Evolutionary conservation across 371 early-diverging fungal genomes (phyloP).

Genomic region (Mucor lusitanicus): DNA sequence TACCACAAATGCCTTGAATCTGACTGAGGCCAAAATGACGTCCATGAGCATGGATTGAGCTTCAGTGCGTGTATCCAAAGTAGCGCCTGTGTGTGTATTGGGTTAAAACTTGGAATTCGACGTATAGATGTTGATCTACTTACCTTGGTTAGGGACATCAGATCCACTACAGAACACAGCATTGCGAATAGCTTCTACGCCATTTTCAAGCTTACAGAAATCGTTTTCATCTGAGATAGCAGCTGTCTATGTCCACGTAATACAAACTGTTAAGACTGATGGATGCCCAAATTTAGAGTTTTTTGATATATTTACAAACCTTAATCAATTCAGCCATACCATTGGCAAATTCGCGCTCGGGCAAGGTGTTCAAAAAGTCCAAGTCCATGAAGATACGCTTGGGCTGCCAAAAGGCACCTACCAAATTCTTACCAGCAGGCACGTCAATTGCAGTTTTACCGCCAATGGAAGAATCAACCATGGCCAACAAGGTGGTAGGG

Average conservation of each 20-base stretch:
- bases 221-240: constrained; percentile 90
- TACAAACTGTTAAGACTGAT: not conserved
- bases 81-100: constrained; percentile 44
- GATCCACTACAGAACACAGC: constrained; percentile 65
- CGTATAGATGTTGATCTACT: not conserved
- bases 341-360: constrained; percentile 92
- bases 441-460: constrained; percentile 98
- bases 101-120: too few species aligned
- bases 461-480: constrained; percentile 98
- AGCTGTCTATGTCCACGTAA: constrained; percentile 64
- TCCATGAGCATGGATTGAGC: constrained; percentile 72
- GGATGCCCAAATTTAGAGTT: not conserved
- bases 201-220: constrained; percentile 87
- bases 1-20: constrained; percentile 94
- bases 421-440: constrained; percentile 93
- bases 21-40: constrained; percentile 86
- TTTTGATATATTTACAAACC: constrained; percentile 25
- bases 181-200: constrained; percentile 75
- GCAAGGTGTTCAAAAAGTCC: constrained; percentile 83
- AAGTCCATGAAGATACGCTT: constrained; percentile 91
- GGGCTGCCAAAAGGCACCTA: constrained; percentile 98
- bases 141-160: constrained; percentile 56
- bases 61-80: constrained; percentile 62
- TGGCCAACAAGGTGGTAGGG: constrained; percentile 95
- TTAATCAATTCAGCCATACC: constrained; percentile 99